Conservation (phyloP, 352 stramenopile species). For the Pythium dissotocum region DNA sequence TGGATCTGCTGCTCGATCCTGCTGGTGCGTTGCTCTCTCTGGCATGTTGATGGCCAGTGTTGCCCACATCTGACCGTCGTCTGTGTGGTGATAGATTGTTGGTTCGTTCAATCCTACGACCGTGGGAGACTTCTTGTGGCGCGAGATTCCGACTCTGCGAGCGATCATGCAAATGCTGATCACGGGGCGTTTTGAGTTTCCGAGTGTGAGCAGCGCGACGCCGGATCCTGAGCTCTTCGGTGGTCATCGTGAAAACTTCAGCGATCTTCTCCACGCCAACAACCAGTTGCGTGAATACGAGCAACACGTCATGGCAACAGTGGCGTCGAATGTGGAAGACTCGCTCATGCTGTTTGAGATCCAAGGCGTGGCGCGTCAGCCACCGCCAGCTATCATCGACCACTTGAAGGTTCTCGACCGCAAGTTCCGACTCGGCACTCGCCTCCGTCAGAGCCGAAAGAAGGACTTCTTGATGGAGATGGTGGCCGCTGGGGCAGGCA, state of each 20-base stretch:
- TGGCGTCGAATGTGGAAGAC: conserved; percentile 51
- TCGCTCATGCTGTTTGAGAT: conserved; percentile 75
- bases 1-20: conserved; percentile 86
- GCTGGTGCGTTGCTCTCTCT: conserved; percentile 44
- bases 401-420: conserved; percentile 67
- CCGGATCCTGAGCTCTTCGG: conserved; percentile 66
- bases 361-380: conserved; percentile 63
- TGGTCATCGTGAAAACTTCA: conserved; percentile 51
- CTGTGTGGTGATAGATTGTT: conserved; percentile 40
- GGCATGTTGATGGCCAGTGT: not conserved
- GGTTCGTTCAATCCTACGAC: conserved; percentile 72
- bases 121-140: conserved; percentile 76
- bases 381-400: conserved; percentile 70
- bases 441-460: conserved; percentile 72
- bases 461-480: conserved; percentile 89
- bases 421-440: conserved; percentile 77
- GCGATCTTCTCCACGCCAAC: conserved; percentile 60
- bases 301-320: conserved; percentile 52
- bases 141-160: conserved; percentile 69
- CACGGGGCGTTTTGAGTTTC: conserved; percentile 72
- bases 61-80: not conserved
- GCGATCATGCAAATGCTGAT: conserved; percentile 88
- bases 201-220: conserved; percentile 42
- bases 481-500: conserved; percentile 45
- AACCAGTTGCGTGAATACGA: conserved; percentile 71